These are phyloP conservation scores for Rhizomucor miehei DNA, from an alignment of 371 early-diverging fungal species.

Conservation along the genomic window DNA sequence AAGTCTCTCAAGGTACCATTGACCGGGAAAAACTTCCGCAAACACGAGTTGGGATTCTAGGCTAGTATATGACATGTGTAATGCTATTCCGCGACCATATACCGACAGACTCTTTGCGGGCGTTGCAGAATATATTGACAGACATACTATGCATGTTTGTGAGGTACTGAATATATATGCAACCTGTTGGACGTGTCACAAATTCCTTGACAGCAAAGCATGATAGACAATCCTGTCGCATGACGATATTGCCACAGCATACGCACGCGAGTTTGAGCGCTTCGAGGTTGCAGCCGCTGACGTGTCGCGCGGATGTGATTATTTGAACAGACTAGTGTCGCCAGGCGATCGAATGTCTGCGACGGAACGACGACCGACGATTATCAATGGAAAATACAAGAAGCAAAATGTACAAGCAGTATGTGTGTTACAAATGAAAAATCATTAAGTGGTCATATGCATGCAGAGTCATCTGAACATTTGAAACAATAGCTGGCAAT, in stretches of 20 bases:
- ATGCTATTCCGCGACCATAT: constrained; percentile 71
- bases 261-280: constrained; percentile 70
- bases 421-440: constrained; percentile 24
- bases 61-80: constrained; percentile 64
- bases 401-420: constrained; percentile 71
- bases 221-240: constrained; percentile 55
- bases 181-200: background rate
- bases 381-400: constrained; percentile 51
- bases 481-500: constrained; percentile 54
- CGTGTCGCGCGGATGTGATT: constrained; percentile 68
- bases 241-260: constrained; percentile 71
- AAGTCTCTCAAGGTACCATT: constrained; percentile 11
- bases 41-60: constrained; percentile 13
- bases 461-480: no score
- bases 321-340: constrained; percentile 66
- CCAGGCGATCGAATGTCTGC: constrained; percentile 17
- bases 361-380: constrained; percentile 38
- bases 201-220: background rate
- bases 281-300: constrained; percentile 66
- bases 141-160: constrained; percentile 53
- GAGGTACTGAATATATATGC: constrained; percentile 36
- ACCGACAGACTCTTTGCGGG: constrained; percentile 67
- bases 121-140: constrained; percentile 66
- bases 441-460: background rate
- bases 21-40: background rate